Evolutionary conservation across 331 rosid genomes (phyloP).

Genomic region (Dryas integrifolia): DNA sequence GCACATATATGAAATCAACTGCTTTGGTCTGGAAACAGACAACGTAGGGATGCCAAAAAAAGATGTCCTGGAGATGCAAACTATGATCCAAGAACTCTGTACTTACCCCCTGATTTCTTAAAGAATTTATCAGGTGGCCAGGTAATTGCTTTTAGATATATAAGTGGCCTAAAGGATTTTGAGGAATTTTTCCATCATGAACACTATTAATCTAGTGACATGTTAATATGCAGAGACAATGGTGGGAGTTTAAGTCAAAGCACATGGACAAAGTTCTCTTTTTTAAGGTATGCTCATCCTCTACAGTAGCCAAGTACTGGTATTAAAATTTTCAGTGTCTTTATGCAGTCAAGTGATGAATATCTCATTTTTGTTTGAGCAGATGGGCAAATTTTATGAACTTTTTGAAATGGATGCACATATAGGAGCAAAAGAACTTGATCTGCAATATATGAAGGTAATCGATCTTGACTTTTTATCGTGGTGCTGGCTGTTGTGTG

Average conservation of each 20-base stretch:
- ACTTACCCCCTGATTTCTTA: conserved; percentile 68
- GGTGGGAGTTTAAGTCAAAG: conserved; percentile 99
- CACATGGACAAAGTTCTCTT: conserved; percentile 94
- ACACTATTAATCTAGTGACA: conserved; percentile 29
- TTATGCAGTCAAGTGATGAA: conserved; percentile 21
- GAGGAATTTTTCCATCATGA: conserved; percentile 4
- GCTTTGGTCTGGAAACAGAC: conserved; percentile 48
- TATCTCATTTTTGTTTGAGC: conserved; percentile 32
- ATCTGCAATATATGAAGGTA: conserved; percentile 94
- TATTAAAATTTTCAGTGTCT: conserved; percentile 10
- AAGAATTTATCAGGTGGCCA: conserved; percentile 75
- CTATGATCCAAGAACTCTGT: conserved; percentile 78
- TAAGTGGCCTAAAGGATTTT: conserved; percentile 7
- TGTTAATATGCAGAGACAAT: conserved; percentile 66
- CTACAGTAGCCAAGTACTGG: conserved; percentile 8
- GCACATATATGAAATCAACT: conserved; percentile 2
- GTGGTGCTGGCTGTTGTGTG: neutral
- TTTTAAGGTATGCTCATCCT: conserved; percentile 61
- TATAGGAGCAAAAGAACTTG: conserved; percentile 75
- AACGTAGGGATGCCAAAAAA: conserved; percentile 60
- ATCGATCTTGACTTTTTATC: neutral
- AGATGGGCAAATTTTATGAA: conserved; percentile 98
- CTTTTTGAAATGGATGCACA: conserved; percentile 99
- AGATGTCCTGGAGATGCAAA: conserved; percentile 65
- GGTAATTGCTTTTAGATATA: conserved; percentile 40